Percentiles rank a stretch among this genome's conserved stretches.
Evolutionary conservation across 768 basidiomycete genomes (phyloP).

Genomic region (Dioszegia aurantiaca): DNA sequence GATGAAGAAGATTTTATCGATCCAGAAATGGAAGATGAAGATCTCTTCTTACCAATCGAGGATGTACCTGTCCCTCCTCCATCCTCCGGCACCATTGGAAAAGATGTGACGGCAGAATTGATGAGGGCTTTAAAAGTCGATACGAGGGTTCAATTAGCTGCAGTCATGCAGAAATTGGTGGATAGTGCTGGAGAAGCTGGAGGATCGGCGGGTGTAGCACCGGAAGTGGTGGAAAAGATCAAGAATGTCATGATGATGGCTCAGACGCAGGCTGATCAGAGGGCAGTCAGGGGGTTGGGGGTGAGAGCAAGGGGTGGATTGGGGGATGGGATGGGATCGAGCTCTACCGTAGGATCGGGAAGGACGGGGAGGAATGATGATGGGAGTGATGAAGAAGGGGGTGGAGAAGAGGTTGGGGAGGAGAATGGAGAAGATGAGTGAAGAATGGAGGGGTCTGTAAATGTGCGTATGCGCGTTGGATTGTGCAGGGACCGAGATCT

Average conservation of each 20-base stretch:
- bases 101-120: constrained; percentile 15
- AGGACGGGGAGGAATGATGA: no score
- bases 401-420: constrained; percentile 28
- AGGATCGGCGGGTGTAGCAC: constrained; percentile 3
- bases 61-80: constrained; percentile 23
- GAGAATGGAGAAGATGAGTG: constrained; percentile 26
- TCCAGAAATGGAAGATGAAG: constrained; percentile 23
- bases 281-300: neutral
- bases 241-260: constrained; percentile 17
- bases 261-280: neutral
- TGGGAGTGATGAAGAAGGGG: no score
- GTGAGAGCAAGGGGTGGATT: no score
- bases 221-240: constrained; percentile 15
- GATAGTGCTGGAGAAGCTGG: constrained; percentile 20
- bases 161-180: constrained; percentile 20
- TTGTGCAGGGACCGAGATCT: no score
- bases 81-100: neutral
- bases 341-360: neutral
- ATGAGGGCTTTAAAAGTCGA: constrained; percentile 19
- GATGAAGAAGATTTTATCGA: constrained; percentile 22
- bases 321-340: no score
- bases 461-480: neutral
- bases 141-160: constrained; percentile 18
- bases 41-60: constrained; percentile 24
- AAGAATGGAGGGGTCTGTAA: constrained; percentile 21